Conservation (phyloP, 1,284 basidiomycete genomes). For the Melampsora occidentalis region DNA sequence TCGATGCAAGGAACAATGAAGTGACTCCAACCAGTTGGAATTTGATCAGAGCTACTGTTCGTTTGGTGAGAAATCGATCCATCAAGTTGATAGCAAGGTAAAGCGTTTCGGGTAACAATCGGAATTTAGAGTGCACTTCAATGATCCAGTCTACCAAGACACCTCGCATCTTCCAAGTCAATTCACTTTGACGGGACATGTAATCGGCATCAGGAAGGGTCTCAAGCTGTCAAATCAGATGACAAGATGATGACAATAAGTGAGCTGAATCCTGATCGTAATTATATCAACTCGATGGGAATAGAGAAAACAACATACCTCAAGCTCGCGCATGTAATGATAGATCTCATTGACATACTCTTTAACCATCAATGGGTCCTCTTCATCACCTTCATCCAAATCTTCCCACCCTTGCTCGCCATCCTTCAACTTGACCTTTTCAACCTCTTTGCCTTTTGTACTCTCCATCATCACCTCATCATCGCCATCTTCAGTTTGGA, state of each 20-base stretch:
- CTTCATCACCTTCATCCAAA: constrained; percentile 85
- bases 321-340: constrained; percentile 75
- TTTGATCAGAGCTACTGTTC: constrained; percentile 85
- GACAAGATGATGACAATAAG: constrained; percentile 26
- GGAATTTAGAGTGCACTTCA: constrained; percentile 91
- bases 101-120: constrained; percentile 88
- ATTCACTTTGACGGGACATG: constrained; percentile 83
- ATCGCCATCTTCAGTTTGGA: neutral
- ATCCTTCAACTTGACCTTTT: neutral
- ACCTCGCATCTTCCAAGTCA: constrained; percentile 90
- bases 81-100: constrained; percentile 93
- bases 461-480: neutral
- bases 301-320: constrained; percentile 55
- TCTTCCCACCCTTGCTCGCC: constrained; percentile 68
- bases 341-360: constrained; percentile 96
- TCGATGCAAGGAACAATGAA: constrained; percentile 87
- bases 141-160: constrained; percentile 96
- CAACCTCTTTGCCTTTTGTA: neutral
- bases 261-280: constrained; percentile 24
- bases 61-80: constrained; percentile 89
- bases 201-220: constrained; percentile 77
- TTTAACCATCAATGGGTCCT: constrained; percentile 93
- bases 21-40: constrained; percentile 93
- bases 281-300: neutral
- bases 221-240: constrained; percentile 60